Evolutionary conservation across 306 rosid species (phyloP).

Genomic region (Macrotyloma uniflorum): DNA sequence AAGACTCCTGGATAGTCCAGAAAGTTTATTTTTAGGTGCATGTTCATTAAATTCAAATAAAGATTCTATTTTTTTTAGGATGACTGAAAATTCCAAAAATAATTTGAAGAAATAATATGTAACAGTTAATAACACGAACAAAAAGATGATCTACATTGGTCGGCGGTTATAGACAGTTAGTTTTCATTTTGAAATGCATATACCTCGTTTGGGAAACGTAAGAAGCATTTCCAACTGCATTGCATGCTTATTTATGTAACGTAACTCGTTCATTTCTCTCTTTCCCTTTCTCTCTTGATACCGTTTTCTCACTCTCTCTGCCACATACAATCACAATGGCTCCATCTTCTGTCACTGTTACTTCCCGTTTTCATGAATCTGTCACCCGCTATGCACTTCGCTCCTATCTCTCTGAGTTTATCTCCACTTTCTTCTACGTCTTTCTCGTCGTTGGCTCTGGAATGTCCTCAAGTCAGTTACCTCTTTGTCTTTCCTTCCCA

Average conservation of each 20-base stretch:
- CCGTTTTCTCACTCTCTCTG: background rate
- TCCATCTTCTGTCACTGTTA: conserved; percentile 47
- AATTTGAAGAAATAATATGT: background rate
- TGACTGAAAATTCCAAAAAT: too few relatives aligned
- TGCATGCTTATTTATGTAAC: conserved; percentile 4
- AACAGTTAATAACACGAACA: background rate
- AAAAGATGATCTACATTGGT: background rate
- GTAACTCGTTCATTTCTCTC: background rate
- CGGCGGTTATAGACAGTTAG: conserved; percentile 30
- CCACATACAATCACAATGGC: conserved; percentile 48
- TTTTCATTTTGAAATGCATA: conserved; percentile 31
- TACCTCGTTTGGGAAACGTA: conserved; percentile 9
- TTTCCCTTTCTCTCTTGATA: background rate
- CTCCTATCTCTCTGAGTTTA: conserved; percentile 80
- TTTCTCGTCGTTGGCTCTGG: conserved; percentile 63
- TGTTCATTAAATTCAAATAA: too few relatives aligned
- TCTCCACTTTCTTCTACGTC: conserved; percentile 87
- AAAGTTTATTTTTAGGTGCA: too few relatives aligned
- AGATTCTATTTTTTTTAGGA: too few relatives aligned
- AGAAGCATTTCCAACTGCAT: background rate
- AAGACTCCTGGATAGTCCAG: too few relatives aligned
- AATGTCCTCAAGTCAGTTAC: conserved; percentile 75
- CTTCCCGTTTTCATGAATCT: conserved; percentile 59
- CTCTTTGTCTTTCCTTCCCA: background rate
- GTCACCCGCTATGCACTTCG: conserved; percentile 67